These are phyloP conservation scores for Incumbomyces lentus DNA, from an alignment of 2,329 filamentous ascomycete species.

Conservation along the genomic window DNA sequence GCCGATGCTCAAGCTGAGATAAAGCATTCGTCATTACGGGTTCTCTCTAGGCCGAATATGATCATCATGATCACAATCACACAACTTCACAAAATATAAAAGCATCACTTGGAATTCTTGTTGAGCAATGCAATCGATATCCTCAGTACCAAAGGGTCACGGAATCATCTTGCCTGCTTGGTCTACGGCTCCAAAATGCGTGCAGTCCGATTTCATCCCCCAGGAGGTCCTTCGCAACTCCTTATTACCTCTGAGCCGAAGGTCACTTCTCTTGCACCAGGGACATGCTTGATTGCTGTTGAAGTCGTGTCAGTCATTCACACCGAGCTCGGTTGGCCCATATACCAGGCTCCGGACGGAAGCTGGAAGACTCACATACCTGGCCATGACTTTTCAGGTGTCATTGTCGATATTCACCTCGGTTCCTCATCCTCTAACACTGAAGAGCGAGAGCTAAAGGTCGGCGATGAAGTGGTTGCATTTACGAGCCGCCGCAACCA, in stretches of 20 bases:
- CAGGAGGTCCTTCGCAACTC: not conserved
- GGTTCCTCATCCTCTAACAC: not conserved
- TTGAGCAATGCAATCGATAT: too few species aligned
- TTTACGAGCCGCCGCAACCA: conserved; percentile 19
- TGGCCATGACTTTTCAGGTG: not conserved
- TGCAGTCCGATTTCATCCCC: not conserved
- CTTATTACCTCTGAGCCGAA: not conserved
- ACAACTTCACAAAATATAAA: too few species aligned
- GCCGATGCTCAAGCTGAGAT: too few species aligned
- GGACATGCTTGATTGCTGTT: not conserved
- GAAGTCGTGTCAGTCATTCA: not conserved
- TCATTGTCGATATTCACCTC: not conserved
- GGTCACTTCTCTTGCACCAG: not conserved
- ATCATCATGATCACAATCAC: too few species aligned
- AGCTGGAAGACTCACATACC: not conserved
- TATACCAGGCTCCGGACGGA: not conserved
- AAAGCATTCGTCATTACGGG: too few species aligned
- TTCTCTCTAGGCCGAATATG: too few species aligned
- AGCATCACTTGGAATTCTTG: too few species aligned
- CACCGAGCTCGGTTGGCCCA: not conserved
- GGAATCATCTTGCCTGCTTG: too few species aligned
- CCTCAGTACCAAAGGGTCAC: too few species aligned
- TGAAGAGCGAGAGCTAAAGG: not conserved
- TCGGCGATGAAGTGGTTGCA: conserved; percentile 24
- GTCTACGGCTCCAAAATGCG: not conserved